These are phyloP conservation scores for Cyclotella distinguenda DNA, from an alignment of 108 stramenopile genomes.

Conservation along the genomic window DNA sequence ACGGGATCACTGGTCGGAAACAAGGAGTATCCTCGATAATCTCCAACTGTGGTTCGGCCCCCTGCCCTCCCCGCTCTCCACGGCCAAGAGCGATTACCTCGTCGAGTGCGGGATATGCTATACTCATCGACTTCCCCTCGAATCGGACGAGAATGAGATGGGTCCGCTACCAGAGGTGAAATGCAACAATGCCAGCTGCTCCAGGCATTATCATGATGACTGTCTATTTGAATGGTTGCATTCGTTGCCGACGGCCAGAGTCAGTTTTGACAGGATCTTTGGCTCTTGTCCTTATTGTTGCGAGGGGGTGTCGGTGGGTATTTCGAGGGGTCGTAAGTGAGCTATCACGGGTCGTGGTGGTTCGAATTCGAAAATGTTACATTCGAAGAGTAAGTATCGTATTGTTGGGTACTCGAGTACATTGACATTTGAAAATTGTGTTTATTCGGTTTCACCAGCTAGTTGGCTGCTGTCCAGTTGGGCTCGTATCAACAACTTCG, in stretches of 20 bases:
- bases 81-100: conserved; percentile 55
- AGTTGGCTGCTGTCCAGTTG: no score
- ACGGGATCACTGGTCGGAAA: conserved; percentile 40
- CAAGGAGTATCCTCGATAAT: conserved; percentile 53
- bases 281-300: conserved; percentile 72
- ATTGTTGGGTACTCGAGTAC: no score
- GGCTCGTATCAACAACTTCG: conserved; percentile 1
- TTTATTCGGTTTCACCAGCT: no score
- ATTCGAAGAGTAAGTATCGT: no score
- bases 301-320: conserved; percentile 53
- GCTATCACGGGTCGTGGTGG: no score
- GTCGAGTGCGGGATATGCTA: conserved; percentile 78
- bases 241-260: conserved; percentile 63
- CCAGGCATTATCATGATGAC: conserved; percentile 55
- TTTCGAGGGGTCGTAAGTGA: conserved; percentile 34
- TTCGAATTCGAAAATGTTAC: no score
- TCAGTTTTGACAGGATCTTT: conserved; percentile 66
- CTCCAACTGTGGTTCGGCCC: conserved; percentile 55
- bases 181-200: conserved; percentile 61
- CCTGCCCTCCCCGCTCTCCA: conserved; percentile 58
- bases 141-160: conserved; percentile 16
- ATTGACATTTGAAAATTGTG: no score
- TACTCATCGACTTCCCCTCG: conserved; percentile 52
- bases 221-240: conserved; percentile 74
- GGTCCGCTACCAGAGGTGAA: conserved; percentile 57